These are phyloP conservation scores for Candida neerlandica DNA, from an alignment of 1,139 yeast species.

Conservation along the genomic window DNA sequence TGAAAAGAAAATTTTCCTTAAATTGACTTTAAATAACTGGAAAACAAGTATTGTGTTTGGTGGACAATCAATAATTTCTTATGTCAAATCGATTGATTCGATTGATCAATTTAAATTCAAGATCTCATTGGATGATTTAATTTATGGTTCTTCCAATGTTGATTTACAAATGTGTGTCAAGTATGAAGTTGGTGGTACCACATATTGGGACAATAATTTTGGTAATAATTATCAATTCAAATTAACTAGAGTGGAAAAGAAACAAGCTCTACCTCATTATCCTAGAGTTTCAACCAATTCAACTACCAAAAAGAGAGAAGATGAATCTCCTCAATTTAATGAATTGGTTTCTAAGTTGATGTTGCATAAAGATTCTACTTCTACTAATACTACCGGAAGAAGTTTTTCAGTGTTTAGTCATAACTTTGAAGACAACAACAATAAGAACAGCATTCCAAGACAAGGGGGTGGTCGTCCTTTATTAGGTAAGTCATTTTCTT, in stretches of 20 bases:
- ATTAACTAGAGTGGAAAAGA: slow-evolving; percentile 17
- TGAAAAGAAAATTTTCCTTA: slow-evolving; percentile 38
- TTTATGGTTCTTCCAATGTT: slow-evolving; percentile 11
- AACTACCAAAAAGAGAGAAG: slow-evolving; percentile 1
- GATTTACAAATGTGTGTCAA: slow-evolving; percentile 29
- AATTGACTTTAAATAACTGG: slow-evolving; percentile 45
- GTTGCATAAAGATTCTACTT: slow-evolving; percentile 11
- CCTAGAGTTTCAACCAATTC: not conserved
- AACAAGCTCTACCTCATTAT: not conserved
- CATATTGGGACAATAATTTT: slow-evolving; percentile 41
- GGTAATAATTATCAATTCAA: slow-evolving; percentile 31
- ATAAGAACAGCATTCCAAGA: too few relatives aligned
- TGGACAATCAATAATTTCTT: slow-evolving; percentile 23
- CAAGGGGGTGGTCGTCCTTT: slow-evolving; percentile 26
- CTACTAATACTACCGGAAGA: slow-evolving; percentile 1
- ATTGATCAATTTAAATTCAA: slow-evolving; percentile 44
- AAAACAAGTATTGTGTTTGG: slow-evolving; percentile 31
- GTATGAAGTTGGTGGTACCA: slow-evolving; percentile 25
- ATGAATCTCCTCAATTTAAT: slow-evolving; percentile 25
- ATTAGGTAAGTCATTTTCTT: slow-evolving; percentile 27
- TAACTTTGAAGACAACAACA: slow-evolving; percentile 16
- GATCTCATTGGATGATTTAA: slow-evolving; percentile 32
- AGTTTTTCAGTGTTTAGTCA: slow-evolving; percentile 11
- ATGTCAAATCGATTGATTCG: slow-evolving; percentile 28
- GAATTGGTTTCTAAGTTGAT: slow-evolving; percentile 22